Evolutionary conservation across 2,329 filamentous ascomycete genomes (phyloP), one percentile per base, ranked within the genome.

Genomic region (Colletotrichum sojae): DNA sequence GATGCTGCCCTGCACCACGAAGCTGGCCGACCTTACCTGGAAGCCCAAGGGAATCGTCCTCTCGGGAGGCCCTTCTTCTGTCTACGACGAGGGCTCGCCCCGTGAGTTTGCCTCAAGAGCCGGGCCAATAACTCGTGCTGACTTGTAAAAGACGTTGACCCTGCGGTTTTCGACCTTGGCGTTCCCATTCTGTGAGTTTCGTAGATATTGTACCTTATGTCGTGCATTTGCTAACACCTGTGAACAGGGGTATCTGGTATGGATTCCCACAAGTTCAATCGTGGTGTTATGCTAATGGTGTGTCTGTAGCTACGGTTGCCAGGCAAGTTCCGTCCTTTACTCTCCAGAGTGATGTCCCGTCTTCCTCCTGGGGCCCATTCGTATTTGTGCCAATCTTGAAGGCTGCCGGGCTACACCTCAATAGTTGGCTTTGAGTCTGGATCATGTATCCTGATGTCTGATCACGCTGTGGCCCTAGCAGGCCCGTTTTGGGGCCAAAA

Each of bases 1-100:
- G 83, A 92, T 97, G 91, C 89, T 97, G 51, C 93, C 93, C 22
- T 97, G 94, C 82, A 97, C 92, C 53, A 90, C 92, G 75, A 95
- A 95, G 84, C 81, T 97, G 22, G 83, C 88, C 6, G 93, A 96
- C 64, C 86, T 97, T 40, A 78, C 85, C 54, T 97, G 88, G 85
- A 94, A 90, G 77, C 95, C 95, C 20, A 92, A 92, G 77, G 95
- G 95, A 73, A 90, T 98, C 72, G 92, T 97, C 65, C 70, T 83
- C 12, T 80, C 77, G 31, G 83, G 83, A 64, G 83, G 81, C 5
- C 87, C 87, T n/a, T 83, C 83, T 63, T 95, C 92, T 3, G 95
- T 98, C 61, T 97, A 97, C 77, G 93, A 94, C 64, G 83, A 90
- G 39, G 92, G 86, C 72, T 88, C 93, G 4, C 94, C 84, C 22